Evolutionary conservation across 2,329 filamentous ascomycete genomes (phyloP).

Genomic region (Colletotrichum phormii): DNA sequence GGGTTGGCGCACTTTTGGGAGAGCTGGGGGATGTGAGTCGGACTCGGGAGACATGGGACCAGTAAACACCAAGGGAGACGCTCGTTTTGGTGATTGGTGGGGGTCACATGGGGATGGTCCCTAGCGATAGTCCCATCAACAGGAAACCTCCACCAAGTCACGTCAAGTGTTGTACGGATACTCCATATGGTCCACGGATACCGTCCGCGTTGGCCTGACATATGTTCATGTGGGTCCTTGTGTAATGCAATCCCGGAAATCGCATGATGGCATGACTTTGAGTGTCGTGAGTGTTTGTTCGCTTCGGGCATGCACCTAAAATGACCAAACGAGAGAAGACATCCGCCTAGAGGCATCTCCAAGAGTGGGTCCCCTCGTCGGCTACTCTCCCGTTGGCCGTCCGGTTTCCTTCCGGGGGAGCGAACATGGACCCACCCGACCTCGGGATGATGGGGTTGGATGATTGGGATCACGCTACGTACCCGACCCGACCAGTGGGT

Average conservation of each 20-base stretch:
- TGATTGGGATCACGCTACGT: neutral
- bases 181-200: no score
- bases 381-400: slow-evolving; percentile 28
- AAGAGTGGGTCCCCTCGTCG: slow-evolving; percentile 13
- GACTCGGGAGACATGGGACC: neutral
- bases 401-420: slow-evolving; percentile 24
- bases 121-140: no score
- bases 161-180: no score
- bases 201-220: neutral
- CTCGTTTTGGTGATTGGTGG: slow-evolving; percentile 16
- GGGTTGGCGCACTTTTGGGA: neutral
- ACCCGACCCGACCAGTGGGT: neutral
- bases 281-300: neutral
- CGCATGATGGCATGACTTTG: slow-evolving; percentile 15
- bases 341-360: neutral
- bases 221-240: neutral
- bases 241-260: neutral
- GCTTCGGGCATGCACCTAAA: slow-evolving; percentile 4
- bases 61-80: neutral
- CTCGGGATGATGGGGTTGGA: neutral
- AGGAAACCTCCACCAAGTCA: no score
- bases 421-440: neutral
- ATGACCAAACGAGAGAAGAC: slow-evolving; percentile 12
- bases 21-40: neutral
- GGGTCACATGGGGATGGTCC: neutral